These are phyloP conservation scores for Sugiyamaella americana DNA, from an alignment of 805 yeast species.

Conservation along the genomic window DNA sequence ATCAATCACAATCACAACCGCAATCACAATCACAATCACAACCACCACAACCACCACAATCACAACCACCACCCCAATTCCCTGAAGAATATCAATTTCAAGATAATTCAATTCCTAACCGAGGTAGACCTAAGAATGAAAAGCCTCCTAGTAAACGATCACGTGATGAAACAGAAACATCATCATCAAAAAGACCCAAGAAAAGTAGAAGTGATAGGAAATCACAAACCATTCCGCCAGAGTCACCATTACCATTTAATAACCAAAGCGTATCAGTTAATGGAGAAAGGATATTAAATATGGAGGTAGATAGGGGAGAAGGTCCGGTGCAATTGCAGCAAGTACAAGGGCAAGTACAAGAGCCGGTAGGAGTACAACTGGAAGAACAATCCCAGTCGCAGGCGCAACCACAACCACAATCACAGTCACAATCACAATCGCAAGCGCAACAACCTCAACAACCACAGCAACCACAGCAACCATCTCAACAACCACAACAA, in stretches of 20 bases:
- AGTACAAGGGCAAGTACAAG: too few relatives aligned
- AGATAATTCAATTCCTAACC: neutral
- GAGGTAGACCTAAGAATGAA: too few relatives aligned
- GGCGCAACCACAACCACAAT: neutral
- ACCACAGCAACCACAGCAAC: constrained; percentile 9
- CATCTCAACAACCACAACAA: constrained; percentile 9
- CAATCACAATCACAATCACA: neutral
- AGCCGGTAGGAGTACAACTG: too few relatives aligned
- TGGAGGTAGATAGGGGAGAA: too few relatives aligned
- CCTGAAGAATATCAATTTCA: neutral
- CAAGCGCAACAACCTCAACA: constrained; percentile 2
- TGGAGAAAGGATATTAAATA: too few relatives aligned
- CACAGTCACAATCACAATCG: neutral
- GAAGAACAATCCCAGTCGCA: neutral
- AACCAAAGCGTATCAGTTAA: too few relatives aligned
- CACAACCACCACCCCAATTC: neutral
- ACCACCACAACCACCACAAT: neutral
- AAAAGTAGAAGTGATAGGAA: too few relatives aligned
- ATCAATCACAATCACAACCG: neutral
- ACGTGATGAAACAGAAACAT: neutral
- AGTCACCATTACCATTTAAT: too few relatives aligned
- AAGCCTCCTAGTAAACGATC: too few relatives aligned
- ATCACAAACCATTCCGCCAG: too few relatives aligned
- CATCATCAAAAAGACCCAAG: neutral
- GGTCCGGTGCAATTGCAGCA: too few relatives aligned